Conservation (phyloP, 1,284 basidiomycete species). For the Omphalotus olearius region DNA sequence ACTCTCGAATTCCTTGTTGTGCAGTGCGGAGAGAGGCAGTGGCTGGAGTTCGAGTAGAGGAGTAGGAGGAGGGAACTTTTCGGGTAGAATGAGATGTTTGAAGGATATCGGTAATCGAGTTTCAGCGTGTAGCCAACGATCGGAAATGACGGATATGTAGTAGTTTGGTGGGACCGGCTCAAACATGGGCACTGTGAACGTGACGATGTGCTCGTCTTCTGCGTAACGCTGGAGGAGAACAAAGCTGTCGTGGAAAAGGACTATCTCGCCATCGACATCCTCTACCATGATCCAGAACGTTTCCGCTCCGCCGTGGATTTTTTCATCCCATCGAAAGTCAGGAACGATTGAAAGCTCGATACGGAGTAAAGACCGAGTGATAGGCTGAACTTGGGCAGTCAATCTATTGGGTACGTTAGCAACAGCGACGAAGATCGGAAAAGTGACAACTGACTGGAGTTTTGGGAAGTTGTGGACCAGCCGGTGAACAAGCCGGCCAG, state of each 20-base stretch:
- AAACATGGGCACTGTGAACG: constrained; percentile 93
- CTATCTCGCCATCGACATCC: constrained; percentile 95
- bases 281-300: constrained; percentile 93
- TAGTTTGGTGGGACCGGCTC: constrained; percentile 98
- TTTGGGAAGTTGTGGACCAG: constrained; percentile 97
- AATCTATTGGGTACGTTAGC: constrained; percentile 43
- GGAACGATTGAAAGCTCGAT: constrained; percentile 91
- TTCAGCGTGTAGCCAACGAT: constrained; percentile 95
- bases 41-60: constrained; percentile 91
- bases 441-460: constrained; percentile 62
- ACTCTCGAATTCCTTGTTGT: constrained; percentile 87
- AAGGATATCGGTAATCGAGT: constrained; percentile 95
- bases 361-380: constrained; percentile 84
- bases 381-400: constrained; percentile 92
- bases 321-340: constrained; percentile 97
- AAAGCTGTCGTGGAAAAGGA: constrained; percentile 94
- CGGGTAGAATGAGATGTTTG: constrained; percentile 96
- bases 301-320: constrained; percentile 86
- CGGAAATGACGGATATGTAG: constrained; percentile 93
- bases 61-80: constrained; percentile 93
- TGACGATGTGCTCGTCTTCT: constrained; percentile 90
- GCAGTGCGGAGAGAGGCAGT: constrained; percentile 85
- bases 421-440: constrained; percentile 3
- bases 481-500: constrained; percentile 89
- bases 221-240: constrained; percentile 89